Base-by-base conservation (phyloP, 1,139 yeast species). In the Entelexis sorbosivorans region DNA sequence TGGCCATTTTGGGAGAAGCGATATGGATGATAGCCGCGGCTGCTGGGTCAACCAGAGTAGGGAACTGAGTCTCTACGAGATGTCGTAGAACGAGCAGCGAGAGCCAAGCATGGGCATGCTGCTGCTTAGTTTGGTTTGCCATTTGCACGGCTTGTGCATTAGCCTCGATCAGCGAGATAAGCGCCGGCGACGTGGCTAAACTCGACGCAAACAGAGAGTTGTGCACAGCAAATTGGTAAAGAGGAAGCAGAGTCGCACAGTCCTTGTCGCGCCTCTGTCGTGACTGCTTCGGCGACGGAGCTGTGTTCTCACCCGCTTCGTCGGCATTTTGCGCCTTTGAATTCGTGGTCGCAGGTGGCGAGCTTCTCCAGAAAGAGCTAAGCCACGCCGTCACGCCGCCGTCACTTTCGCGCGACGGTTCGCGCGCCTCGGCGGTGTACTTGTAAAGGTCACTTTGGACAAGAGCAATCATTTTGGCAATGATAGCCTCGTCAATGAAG, bases 401-500 rank as follows among this genome's bases (percentile, higher is more conserved):
- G 19, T 10, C 5, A 9, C 9, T 26, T 2, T 38, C 31, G 2
- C 11, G 10, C 19, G n/a, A 5, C 8, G 42, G 31, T 4, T 26
- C 31, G 7, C 31, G 42, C 19, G 32, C n/a, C 19, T 22, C 29
- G 3, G 36, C 28, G 13, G 36, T 42, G 20, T 42, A 42, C 22
- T 42, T 42, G 29, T 42, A 42, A 3, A 42, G 31, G n/a, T 42
- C 39, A 16, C 39, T 33, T 46, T 57, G 52, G 0, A 64, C 58
- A 5, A 67, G 63, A 2, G 55, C 56, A 7, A 65, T 56, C 32
- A 69, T 64, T 28, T 59, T 61, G 36, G 50, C 52, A 69, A 70
- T 69, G n/a, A 66, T 61, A 1, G 59, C 54, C 38, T 64, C 67
- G 49, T 70, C 71, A 16, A 68, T 65, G 56, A 66, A 69, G 52